Evolutionary conservation across 2,329 filamentous ascomycete genomes (phyloP).

Genomic region (Sporothrix inflata): DNA sequence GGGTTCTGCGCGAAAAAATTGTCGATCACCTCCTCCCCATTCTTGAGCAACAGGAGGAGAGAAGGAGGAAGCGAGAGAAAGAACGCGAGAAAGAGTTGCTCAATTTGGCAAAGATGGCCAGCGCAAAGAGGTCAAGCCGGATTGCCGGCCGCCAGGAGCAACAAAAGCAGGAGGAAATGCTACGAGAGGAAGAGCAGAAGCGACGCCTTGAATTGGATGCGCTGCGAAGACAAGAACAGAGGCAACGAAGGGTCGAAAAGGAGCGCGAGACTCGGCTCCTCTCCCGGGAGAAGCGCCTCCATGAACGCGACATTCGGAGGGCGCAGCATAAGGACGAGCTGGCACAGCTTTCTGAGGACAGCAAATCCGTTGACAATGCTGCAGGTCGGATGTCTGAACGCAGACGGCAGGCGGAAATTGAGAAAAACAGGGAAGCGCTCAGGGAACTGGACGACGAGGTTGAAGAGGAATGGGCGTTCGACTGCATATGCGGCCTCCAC

Average conservation of each 20-base stretch:
- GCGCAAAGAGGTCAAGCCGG: constrained; percentile 89
- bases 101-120: constrained; percentile 84
- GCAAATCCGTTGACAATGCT: constrained; percentile 60
- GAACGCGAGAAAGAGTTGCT: constrained; percentile 77
- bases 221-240: constrained; percentile 68
- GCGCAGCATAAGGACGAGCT: constrained; percentile 84
- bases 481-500: constrained; percentile 88
- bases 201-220: constrained; percentile 65
- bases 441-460: constrained; percentile 65
- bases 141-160: constrained; percentile 81
- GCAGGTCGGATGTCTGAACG: constrained; percentile 73
- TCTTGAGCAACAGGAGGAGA: constrained; percentile 76
- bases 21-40: constrained; percentile 80
- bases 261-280: constrained; percentile 79
- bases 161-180: constrained; percentile 72
- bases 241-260: constrained; percentile 62
- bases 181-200: constrained; percentile 70
- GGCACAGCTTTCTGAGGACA: constrained; percentile 75
- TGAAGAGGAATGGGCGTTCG: constrained; percentile 87
- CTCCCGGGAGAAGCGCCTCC: constrained; percentile 82
- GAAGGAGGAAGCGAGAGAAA: constrained; percentile 69
- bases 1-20: constrained; percentile 71
- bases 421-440: constrained; percentile 75
- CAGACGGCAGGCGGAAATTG: constrained; percentile 79
- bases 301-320: constrained; percentile 82